Base-by-base conservation (phyloP, 2,329 filamentous ascomycete genomes). In the Triangularia verruculosa region DNA sequence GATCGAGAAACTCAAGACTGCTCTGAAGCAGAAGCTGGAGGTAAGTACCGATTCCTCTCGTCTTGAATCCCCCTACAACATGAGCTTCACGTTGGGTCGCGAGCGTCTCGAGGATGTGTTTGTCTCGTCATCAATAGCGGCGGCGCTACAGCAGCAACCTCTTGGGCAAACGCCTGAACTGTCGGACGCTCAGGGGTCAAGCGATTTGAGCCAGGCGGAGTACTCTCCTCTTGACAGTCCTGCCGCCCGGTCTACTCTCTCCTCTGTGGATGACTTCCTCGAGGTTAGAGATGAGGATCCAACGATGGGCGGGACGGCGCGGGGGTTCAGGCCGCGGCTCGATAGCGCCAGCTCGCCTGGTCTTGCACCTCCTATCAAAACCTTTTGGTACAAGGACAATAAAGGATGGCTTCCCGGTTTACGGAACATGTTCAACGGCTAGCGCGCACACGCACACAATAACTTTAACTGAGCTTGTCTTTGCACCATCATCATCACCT, bases 21-120 rank as follows among this genome's bases (percentile, higher is more conserved):
- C 81, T 56, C 79, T 86, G 67, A 81, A 81, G 73, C 79, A 85
- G 73, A 78, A 85, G 71, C 83, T 83, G 67, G 82, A 87, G 82
- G 86, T 87, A 75, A 83, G 84, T 78, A 64, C 65, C 59, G 67
- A 62, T 62, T 52, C 58, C 53, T 63, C 64, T 60, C 70, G 7
- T 57, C 24, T 57, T 54, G 56, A 56, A 28, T 66, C 61, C 25
- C 62, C 63, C 17, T 67, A 65, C n/a, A n/a, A n/a, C 58, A 27
- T 61, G 43, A 34, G 28, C 11, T 65, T 43, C 17, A 52, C 55
- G 20, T 60, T 47, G 47, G 24, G 17, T 20, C 39, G 39, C 39
- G 39, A 47, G 39, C 39, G 39, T 47, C 39, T 47, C 39, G 52
- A 39, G n/a, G 43, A 32, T 59, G 39, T 47, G 39, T 47, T 47